phyloP scores from a whole-genome alignment of 2,329 filamentous ascomycete genomes.

The Mollisiaceae sp. region DNA sequence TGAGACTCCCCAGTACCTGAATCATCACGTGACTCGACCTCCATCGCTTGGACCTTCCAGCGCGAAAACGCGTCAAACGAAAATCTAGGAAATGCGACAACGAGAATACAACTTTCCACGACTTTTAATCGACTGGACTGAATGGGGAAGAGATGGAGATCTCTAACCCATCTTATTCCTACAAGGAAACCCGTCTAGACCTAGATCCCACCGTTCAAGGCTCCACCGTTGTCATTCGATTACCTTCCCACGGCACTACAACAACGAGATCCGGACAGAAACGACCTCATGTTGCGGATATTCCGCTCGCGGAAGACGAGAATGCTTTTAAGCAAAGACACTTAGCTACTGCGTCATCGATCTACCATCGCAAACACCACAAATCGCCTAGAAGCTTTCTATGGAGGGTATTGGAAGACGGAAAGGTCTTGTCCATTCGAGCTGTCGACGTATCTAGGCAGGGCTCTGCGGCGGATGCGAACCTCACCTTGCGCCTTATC shows the following conservation, averaged over 20 bases:
- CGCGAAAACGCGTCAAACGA: conserved; percentile 27
- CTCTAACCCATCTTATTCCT: conserved; percentile 68
- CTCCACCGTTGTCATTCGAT: conserved; percentile 72
- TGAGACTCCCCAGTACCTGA: neutral
- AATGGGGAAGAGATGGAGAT: conserved; percentile 74
- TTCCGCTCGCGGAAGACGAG: conserved; percentile 66
- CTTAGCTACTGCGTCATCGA: conserved; percentile 77
- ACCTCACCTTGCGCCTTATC: conserved; percentile 76
- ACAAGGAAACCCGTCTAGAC: conserved; percentile 86
- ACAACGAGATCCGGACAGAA: conserved; percentile 47
- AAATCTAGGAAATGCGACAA: conserved; percentile 36
- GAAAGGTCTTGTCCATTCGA: conserved; percentile 80
- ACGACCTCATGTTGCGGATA: conserved; percentile 45
- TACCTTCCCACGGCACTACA: conserved; percentile 58
- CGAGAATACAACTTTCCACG: conserved; percentile 21
- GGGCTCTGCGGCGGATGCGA: conserved; percentile 68
- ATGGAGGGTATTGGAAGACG: conserved; percentile 86
- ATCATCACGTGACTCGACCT: neutral
- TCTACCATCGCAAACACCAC: conserved; percentile 82
- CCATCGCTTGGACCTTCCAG: neutral
- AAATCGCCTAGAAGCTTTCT: conserved; percentile 83
- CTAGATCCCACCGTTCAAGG: conserved; percentile 74
- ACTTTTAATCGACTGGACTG: conserved; percentile 31
- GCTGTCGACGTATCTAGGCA: conserved; percentile 79
- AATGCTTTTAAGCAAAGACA: conserved; percentile 73